phyloP scores from a whole-genome alignment of 169 alveolate genomes.

The Nephromyces sp. region DNA sequence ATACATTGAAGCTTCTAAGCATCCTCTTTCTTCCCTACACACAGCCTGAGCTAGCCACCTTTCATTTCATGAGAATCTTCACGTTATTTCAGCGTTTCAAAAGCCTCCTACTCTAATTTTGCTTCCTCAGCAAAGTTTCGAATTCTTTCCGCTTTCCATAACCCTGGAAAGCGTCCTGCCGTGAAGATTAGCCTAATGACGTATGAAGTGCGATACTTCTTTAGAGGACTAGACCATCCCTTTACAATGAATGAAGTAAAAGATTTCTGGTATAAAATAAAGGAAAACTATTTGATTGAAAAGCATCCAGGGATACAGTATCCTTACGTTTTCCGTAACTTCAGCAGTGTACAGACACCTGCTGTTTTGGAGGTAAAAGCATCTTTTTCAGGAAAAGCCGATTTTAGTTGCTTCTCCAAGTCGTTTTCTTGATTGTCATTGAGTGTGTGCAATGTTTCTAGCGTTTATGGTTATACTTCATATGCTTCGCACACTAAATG shows the following conservation, averaged over 20 bases:
- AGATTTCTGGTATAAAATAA: slow-evolving; percentile 62
- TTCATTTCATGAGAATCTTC: too few species aligned
- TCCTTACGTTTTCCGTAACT: slow-evolving; percentile 73
- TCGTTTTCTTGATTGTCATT: too few species aligned
- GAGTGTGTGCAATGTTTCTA: too few species aligned
- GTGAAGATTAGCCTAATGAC: slow-evolving; percentile 63
- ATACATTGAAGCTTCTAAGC: too few species aligned
- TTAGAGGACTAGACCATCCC: slow-evolving; percentile 73
- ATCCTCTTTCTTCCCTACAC: too few species aligned
- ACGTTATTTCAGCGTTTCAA: background rate
- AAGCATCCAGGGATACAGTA: slow-evolving; percentile 66
- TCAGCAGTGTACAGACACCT: slow-evolving; percentile 31
- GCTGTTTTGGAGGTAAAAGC: slow-evolving; percentile 30
- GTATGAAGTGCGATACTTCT: slow-evolving; percentile 68
- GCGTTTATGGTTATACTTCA: too few species aligned
- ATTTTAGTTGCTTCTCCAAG: too few species aligned
- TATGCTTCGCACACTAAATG: too few species aligned
- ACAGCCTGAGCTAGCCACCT: too few species aligned
- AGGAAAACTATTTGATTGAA: slow-evolving; percentile 59
- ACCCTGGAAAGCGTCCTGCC: slow-evolving; percentile 74
- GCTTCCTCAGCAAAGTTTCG: slow-evolving; percentile 51
- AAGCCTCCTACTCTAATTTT: background rate
- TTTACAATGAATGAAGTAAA: slow-evolving; percentile 67
- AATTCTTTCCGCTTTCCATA: slow-evolving; percentile 68
- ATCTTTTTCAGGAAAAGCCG: too few species aligned